Evolutionary conservation across 768 basidiomycete species (phyloP).

Genomic region (Psilocybe sp.): DNA sequence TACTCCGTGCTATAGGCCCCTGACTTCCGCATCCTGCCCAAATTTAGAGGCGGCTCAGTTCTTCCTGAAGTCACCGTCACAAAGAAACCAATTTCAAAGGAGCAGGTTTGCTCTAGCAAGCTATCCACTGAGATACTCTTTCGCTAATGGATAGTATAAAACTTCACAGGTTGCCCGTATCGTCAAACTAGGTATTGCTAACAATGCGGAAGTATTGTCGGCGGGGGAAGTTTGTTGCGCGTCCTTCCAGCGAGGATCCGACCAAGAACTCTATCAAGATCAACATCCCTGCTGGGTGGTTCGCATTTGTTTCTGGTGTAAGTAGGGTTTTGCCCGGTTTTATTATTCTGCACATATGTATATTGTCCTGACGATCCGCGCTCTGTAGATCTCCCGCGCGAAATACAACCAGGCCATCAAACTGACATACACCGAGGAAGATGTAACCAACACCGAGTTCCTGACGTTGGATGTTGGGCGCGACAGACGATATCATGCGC

Average conservation of each 20-base stretch:
- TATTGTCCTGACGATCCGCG: no score
- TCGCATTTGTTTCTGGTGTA: neutral
- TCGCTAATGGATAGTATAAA: no score
- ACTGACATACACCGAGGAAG: neutral
- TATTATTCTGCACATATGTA: no score
- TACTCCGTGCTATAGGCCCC: neutral
- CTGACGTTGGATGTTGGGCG: neutral
- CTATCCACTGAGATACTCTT: no score
- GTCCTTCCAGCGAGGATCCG: neutral
- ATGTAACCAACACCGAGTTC: neutral
- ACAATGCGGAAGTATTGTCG: neutral
- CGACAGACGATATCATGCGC: neutral
- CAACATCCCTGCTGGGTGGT: neutral
- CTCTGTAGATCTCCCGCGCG: neutral
- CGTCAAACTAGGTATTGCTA: neutral
- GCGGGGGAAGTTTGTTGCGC: neutral
- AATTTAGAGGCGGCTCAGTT: neutral
- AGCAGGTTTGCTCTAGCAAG: neutral
- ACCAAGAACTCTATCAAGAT: neutral
- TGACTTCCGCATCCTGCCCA: slow-evolving; percentile 1
- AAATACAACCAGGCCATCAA: slow-evolving; percentile 1
- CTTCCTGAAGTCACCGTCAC: neutral
- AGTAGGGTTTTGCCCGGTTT: no score
- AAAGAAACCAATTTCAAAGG: neutral
- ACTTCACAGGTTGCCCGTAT: neutral